Evolutionary conservation across 768 basidiomycete genomes (phyloP).

Genomic region (Hortiboletus campestris): DNA sequence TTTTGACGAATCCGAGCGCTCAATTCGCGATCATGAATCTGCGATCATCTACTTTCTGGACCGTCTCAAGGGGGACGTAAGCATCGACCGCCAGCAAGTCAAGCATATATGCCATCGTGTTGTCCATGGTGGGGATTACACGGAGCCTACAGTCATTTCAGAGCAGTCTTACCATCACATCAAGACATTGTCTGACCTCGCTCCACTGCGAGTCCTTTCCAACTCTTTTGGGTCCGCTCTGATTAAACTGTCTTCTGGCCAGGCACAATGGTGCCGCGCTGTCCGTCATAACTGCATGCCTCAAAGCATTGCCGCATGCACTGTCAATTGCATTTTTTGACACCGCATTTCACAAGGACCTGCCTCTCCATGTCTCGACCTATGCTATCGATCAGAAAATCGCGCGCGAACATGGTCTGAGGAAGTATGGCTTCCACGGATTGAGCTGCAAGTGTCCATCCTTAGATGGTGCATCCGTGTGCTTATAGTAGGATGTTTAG

Average conservation of each 20-base stretch:
- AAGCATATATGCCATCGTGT: conserved; percentile 69
- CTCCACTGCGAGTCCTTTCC: conserved; percentile 61
- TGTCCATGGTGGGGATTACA: conserved; percentile 84
- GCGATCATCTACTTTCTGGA: conserved; percentile 64
- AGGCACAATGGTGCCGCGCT: conserved; percentile 66
- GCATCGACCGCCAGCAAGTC: conserved; percentile 45
- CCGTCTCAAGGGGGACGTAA: conserved; percentile 40
- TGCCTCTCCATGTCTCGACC: conserved; percentile 73
- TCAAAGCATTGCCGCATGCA: conserved; percentile 61
- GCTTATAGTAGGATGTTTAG: conserved; percentile 32
- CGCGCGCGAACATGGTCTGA: conserved; percentile 62
- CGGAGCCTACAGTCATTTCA: conserved; percentile 66
- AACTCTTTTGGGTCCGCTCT: background rate
- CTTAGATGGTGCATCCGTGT: background rate
- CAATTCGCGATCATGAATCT: conserved; percentile 55
- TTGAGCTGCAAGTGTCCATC: conserved; percentile 53
- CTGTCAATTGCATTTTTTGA: conserved; percentile 85
- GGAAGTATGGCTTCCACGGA: conserved; percentile 93
- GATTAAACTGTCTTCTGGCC: background rate
- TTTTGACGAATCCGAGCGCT: conserved; percentile 29
- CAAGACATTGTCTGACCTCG: conserved; percentile 71
- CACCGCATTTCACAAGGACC: conserved; percentile 76
- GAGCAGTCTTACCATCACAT: conserved; percentile 71
- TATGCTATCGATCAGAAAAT: conserved; percentile 72
- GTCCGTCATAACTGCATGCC: conserved; percentile 58